Base-by-base conservation (phyloP, 2,329 filamentous ascomycete genomes). In the Fusarium praegraminearum region DNA sequence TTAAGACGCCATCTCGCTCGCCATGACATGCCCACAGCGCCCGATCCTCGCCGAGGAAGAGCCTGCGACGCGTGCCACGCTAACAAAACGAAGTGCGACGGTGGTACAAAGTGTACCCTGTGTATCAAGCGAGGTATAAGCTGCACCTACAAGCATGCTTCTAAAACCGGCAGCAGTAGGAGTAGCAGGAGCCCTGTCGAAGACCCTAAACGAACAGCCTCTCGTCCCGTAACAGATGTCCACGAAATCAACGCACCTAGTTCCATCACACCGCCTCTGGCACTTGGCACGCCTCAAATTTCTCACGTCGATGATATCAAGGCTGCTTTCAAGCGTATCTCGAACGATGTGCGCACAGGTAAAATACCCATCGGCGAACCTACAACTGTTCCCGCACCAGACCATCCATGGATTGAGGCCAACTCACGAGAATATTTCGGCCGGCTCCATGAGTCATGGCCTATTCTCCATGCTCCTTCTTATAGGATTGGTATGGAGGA, bases 41-140 rank as follows among this genome's bases (percentile, higher is more conserved):
- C 77, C 8, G 76, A 78, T 30, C 72, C 75, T 7, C 76, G 81
- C 46, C 77, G 77, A 26, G 79, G 79, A 30, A 76, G 77, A 10
- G 82, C 83, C 12, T 84, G 83, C 50, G 77, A 82, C 65, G 76
- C 79, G 9, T 84, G 82, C 30, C 82, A 82, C 49, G 73, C 78
- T n/a, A 82, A 80, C 62, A 84, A 84, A 72, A 82, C 79, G 3
- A 83, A 81, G 62, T 84, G 82, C 51, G 78, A 82, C 59, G 82
- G 82, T 3, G 79, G 80, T 15, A 57, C 71, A 3, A 76, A 75
- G 26, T 84, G 82, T 45, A 76, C 78, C 1, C 77, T 80, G 3
- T 84, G 82, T 46, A 65, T 69, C 7, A 83, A 81, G 65, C 76
- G 79, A 57, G 77, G 76, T 3, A 76, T 82, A 20, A 65, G 67